These are phyloP conservation scores for Thelonectria discophora DNA, from an alignment of 2,329 filamentous ascomycete genomes.

Conservation along the genomic window DNA sequence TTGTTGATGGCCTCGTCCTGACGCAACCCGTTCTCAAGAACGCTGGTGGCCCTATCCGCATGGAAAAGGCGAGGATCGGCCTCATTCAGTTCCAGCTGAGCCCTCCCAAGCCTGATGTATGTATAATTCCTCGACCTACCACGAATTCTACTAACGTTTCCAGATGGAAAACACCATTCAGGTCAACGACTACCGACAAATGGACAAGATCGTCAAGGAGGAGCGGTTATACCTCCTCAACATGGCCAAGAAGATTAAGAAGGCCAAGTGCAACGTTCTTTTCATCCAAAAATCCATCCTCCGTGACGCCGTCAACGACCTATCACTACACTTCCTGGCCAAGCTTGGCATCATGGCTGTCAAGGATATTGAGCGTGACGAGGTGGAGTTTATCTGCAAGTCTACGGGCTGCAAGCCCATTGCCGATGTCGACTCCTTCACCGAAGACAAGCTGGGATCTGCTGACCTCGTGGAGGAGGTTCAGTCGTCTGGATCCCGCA, in stretches of 20 bases:
- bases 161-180: constrained; percentile 99
- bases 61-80: constrained; percentile 97
- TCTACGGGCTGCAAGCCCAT: constrained; percentile 98
- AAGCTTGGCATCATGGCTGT: constrained; percentile 95
- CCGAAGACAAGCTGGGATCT: constrained; percentile 94
- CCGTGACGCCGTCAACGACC: constrained; percentile 95
- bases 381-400: constrained; percentile 99
- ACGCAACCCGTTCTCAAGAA: constrained; percentile 94
- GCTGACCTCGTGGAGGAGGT: constrained; percentile 95
- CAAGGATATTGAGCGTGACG: constrained; percentile 98
- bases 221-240: constrained; percentile 97
- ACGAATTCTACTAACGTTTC: constrained; percentile 30
- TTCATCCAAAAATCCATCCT: constrained; percentile 99
- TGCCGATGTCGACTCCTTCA: constrained; percentile 97
- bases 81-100: constrained; percentile 99
- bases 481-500: constrained; percentile 84
- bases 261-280: constrained; percentile 98
- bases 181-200: constrained; percentile 99
- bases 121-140: constrained; percentile 42
- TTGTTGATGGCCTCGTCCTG: constrained; percentile 93
- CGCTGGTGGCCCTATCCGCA: constrained; percentile 86
- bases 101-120: constrained; percentile 93
- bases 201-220: constrained; percentile 99
- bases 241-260: constrained; percentile 99
- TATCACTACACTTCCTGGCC: constrained; percentile 95